Evolutionary conservation across 257 asterid species (phyloP).

Genomic region (Solanum acaule): DNA sequence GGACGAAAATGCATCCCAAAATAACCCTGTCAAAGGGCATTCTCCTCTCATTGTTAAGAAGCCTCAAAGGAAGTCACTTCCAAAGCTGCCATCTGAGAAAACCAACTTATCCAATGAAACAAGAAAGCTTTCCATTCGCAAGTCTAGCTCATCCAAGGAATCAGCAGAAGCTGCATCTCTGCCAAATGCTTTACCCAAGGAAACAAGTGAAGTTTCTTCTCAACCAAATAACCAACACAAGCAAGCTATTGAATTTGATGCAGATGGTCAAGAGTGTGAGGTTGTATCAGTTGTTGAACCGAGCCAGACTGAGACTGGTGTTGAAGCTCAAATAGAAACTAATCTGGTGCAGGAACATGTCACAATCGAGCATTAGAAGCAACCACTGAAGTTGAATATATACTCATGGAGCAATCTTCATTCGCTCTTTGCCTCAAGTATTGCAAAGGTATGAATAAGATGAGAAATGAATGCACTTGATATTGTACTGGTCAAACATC

Average conservation of each 20-base stretch:
- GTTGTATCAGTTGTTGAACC: conserved; percentile 1
- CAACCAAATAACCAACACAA: background rate
- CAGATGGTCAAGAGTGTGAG: background rate
- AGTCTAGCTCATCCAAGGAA: conserved; percentile 28
- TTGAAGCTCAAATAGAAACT: conserved; percentile 6
- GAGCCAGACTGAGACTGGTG: background rate
- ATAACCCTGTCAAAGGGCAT: conserved; percentile 28
- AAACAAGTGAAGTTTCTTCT: conserved; percentile 12
- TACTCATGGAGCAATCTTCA: conserved; percentile 12
- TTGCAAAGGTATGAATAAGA: conserved; percentile 10
- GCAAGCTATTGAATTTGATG: background rate
- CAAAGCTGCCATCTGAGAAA: conserved; percentile 74
- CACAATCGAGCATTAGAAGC: conserved; percentile 11
- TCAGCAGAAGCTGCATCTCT: conserved; percentile 15
- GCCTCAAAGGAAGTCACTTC: conserved; percentile 72
- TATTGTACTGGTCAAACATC: background rate
- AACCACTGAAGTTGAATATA: conserved; percentile 2
- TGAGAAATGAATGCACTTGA: conserved; percentile 7
- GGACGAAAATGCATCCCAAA: conserved; percentile 45
- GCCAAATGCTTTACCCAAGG: conserved; percentile 12
- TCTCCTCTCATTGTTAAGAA: conserved; percentile 35
- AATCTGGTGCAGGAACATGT: conserved; percentile 4
- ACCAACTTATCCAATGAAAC: conserved; percentile 36
- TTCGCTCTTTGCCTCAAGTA: conserved; percentile 5
- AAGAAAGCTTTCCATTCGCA: conserved; percentile 24